Evolutionary conservation across 2,329 filamentous ascomycete species (phyloP).

Genomic region (Alternaria postmessia): DNA sequence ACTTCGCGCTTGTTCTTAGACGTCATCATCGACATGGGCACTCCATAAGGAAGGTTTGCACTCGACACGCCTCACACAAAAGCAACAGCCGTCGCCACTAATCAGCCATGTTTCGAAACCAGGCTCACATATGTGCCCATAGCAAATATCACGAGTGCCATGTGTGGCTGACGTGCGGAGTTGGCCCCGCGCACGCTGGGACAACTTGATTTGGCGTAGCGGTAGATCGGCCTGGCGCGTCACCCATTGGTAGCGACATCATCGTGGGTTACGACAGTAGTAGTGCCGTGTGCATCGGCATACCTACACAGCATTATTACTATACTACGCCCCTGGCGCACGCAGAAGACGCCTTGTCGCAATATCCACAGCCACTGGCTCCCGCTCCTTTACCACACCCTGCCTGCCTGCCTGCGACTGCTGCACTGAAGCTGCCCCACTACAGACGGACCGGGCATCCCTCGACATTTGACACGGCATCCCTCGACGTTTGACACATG

Average conservation of each 20-base stretch:
- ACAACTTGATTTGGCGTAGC: constrained; percentile 17
- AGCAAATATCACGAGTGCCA: neutral
- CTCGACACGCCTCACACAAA: neutral
- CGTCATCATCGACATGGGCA: constrained; percentile 10
- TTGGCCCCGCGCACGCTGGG: constrained; percentile 1
- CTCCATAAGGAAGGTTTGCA: neutral
- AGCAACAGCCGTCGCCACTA: neutral
- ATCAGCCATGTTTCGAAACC: neutral
- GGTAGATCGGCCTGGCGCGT: constrained; percentile 14
- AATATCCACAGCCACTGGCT: neutral
- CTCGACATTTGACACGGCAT: constrained; percentile 12
- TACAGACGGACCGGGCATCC: constrained; percentile 12
- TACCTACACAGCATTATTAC: neutral
- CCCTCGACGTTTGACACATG: constrained; percentile 8
- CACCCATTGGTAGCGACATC: constrained; percentile 16
- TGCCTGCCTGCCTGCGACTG: neutral
- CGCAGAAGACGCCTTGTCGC: neutral
- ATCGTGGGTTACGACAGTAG: constrained; percentile 8
- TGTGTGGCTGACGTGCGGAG: constrained; percentile 4
- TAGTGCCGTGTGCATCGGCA: neutral
- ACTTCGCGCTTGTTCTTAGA: constrained; percentile 15
- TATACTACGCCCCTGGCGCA: neutral
- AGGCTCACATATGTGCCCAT: neutral
- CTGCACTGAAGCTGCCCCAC: constrained; percentile 15
- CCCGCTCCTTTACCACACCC: neutral